A percentile compares a stretch with the other conserved stretches of the same genome.
Evolutionary conservation across 345 rosid species (phyloP).

Genomic region (Ricinus communis): DNA sequence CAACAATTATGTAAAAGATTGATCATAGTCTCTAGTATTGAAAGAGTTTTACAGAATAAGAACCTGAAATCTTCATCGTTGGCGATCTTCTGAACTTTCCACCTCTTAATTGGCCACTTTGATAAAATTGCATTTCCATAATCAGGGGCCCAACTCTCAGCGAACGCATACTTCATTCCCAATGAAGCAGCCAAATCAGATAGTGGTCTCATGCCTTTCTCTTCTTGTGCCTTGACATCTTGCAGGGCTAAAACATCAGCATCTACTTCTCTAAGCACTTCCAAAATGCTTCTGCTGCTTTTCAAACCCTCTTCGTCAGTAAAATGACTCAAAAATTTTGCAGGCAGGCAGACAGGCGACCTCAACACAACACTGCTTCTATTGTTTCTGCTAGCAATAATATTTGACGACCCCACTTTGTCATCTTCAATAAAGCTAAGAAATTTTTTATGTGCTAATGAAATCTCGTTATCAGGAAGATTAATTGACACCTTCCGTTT

Average conservation of each 20-base stretch:
- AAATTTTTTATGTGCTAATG: slow-evolving; percentile 59
- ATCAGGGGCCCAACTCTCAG: slow-evolving; percentile 96
- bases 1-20: neutral
- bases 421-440: slow-evolving; percentile 44
- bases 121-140: slow-evolving; percentile 87
- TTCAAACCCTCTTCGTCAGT: slow-evolving; percentile 48
- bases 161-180: slow-evolving; percentile 82
- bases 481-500: slow-evolving; percentile 78
- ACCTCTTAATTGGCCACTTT: slow-evolving; percentile 77
- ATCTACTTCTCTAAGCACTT: slow-evolving; percentile 76
- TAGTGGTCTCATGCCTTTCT: slow-evolving; percentile 77
- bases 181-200: slow-evolving; percentile 78
- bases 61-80: slow-evolving; percentile 87
- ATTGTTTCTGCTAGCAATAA: slow-evolving; percentile 40
- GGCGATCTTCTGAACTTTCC: slow-evolving; percentile 78
- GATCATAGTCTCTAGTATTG: neutral
- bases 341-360: slow-evolving; percentile 82
- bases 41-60: neutral
- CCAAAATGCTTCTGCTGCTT: slow-evolving; percentile 66
- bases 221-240: slow-evolving; percentile 92
- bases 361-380: slow-evolving; percentile 63
- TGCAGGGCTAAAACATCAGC: slow-evolving; percentile 79
- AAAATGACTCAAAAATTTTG: slow-evolving; percentile 39
- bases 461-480: slow-evolving; percentile 92
- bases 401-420: slow-evolving; percentile 35